Evolutionary conservation across 2,329 filamentous ascomycete species (phyloP), one percentile per base, ranked within the genome.

Genomic region (Chaetomiaceae sp.): DNA sequence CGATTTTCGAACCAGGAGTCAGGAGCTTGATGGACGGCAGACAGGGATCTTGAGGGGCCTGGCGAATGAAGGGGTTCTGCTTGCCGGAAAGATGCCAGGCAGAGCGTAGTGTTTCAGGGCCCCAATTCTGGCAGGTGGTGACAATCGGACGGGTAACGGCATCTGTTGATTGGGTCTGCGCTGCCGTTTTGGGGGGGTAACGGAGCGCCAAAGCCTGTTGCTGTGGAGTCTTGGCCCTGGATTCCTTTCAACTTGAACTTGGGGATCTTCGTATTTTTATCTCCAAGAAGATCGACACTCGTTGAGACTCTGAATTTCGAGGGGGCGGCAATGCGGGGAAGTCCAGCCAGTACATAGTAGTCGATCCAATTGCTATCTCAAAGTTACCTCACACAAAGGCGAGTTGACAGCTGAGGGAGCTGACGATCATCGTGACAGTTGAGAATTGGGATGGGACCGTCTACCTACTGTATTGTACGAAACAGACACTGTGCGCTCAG

Each of bases 41-140:
- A 47, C 55, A 58, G 54, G 60, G 60, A 52, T 51, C 20, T 33
- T 20, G 54, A 49, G 36, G 51, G 54, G 54, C 54, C 51, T 36
- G 55, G 33, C 51, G 57, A 64, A 62, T 63, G 60, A 63, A 62
- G 61, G 61, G 61, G 58, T 56, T 52, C 44, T 55, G 57, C 46
- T 38, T 43, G 51, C 54, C 54, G 53, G 58, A 58, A 52, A 56
- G 44, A 51, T 53, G 52, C 56, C 57, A 51, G 58, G 54, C 53
- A 55, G 53, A 53, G 42, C 27, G 36, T 57, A 51, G 21, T 62
- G 60, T 62, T 62, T 62, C 60, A 63, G 60, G 13, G 54, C 50
- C 52, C 48, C 41, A 57, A 48, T 32, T 10, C 30, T 54, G 53
- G 48, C 45, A 53, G 49, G 47, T 49, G 25, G 57, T 58, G 57